Evolutionary conservation across 1,284 basidiomycete genomes (phyloP), one percentile per base, ranked within the genome.

Genomic region (Pseudozyma pruni): DNA sequence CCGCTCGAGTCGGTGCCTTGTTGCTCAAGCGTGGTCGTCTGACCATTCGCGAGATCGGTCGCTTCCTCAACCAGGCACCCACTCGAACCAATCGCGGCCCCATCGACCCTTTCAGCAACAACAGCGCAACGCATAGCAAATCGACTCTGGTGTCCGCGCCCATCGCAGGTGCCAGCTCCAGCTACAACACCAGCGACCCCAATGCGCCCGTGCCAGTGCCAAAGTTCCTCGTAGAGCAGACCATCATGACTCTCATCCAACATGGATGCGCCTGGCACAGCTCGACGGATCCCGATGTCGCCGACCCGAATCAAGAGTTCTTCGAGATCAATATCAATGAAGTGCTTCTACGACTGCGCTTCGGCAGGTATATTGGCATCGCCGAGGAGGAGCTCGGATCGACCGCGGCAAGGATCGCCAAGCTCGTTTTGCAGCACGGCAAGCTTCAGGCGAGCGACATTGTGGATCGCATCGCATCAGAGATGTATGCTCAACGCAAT

Each of bases 21-120:
- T 85, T 98, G n/a, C 87, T 98, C 16, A 89, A 88, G 45, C 88
- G 91, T 35, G 95, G 95, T 14, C 88, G 94, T 31, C 86, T 96
- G 19, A 87, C 90, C 8, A 85, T 94, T 27, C 76, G 86, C 4
- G 83, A 84, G 11, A 75, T 87, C 25, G 48, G 44, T 19, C 72
- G 74, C 34, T 76, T 75, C 37, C 58, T 81, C 49, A 73, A 75
- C 22, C 56, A 71, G 39, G 40, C 68, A 11, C 55, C 66, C 9
- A 56, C 64, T 8, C 52, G 63, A 16, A 51, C 54, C 43, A 67
- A 60, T 23, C 69, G 60, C 17, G 68, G 63, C 14, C 58, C 56
- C 25, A 54, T 27, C 22, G 64, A 72, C 40, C 69, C 61, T 41
- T 64, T 62, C 40, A 48, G 39, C 56, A 61, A 44, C 39, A 27